Conservation (phyloP, 1,284 basidiomycete genomes). For the Ustilago loliicola region DNA sequence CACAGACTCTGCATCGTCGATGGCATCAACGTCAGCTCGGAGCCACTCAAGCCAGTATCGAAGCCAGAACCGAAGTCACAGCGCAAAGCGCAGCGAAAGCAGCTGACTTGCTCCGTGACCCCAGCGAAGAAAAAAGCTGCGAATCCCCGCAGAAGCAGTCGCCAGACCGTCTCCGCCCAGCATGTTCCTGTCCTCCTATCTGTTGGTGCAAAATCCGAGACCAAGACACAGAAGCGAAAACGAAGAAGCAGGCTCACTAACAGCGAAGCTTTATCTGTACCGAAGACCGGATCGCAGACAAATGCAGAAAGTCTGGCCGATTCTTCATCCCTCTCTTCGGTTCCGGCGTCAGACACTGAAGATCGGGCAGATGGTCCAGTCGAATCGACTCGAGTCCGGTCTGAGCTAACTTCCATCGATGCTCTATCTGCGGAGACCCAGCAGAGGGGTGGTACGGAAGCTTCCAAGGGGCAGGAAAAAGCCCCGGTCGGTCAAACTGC, state of each 20-base stretch:
- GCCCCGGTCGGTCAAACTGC: too few relatives aligned
- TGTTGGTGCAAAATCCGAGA: background rate
- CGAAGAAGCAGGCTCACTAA: background rate
- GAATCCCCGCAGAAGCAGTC: background rate
- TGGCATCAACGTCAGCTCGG: background rate
- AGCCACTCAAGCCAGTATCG: background rate
- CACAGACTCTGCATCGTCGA: slow-evolving; percentile 9
- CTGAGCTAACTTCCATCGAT: too few relatives aligned
- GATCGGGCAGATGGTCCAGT: too few relatives aligned
- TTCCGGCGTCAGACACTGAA: background rate
- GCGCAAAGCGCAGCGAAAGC: background rate
- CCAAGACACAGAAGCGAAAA: background rate
- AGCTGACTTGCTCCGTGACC: background rate
- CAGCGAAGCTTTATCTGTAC: background rate
- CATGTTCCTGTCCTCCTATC: background rate
- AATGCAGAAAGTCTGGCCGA: background rate
- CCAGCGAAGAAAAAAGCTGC: background rate
- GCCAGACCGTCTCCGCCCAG: background rate
- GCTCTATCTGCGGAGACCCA: too few relatives aligned
- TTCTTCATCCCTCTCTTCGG: slow-evolving; percentile 2
- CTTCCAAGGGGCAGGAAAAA: too few relatives aligned
- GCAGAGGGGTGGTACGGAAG: too few relatives aligned
- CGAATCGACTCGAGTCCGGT: too few relatives aligned
- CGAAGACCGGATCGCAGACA: background rate
- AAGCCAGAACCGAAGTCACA: background rate